Evolutionary conservation across 768 basidiomycete species (phyloP).

Genomic region (Mycena epipterygia): DNA sequence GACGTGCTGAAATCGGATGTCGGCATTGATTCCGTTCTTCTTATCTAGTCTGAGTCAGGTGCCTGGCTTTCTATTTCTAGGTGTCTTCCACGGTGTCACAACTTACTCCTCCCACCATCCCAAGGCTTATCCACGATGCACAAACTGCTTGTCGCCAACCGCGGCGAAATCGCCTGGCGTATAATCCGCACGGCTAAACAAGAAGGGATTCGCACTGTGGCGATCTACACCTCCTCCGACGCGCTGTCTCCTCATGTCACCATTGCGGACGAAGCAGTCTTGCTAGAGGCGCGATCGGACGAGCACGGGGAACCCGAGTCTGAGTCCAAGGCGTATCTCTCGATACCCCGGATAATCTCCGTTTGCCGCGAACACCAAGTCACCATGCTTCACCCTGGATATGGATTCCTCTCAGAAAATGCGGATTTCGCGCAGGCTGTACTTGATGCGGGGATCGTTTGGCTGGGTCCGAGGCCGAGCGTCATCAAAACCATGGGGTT

Average conservation of each 20-base stretch:
- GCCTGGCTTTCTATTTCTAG: not conserved
- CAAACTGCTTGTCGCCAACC: conserved; percentile 76
- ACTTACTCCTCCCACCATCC: conserved; percentile 2
- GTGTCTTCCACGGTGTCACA: not conserved
- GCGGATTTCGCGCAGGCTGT: conserved; percentile 65
- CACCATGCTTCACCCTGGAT: conserved; percentile 73
- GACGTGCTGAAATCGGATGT: too few species aligned
- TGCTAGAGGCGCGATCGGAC: not conserved
- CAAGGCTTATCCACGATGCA: conserved; percentile 43
- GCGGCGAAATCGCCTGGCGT: conserved; percentile 80
- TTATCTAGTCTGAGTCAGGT: conserved; percentile 17
- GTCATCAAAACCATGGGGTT: conserved; percentile 69
- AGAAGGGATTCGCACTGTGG: conserved; percentile 66
- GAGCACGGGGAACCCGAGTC: conserved; percentile 30
- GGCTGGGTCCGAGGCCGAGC: conserved; percentile 68
- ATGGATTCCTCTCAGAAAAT: conserved; percentile 78
- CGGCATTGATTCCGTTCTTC: not conserved
- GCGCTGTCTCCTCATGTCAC: conserved; percentile 69
- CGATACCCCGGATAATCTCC: conserved; percentile 51
- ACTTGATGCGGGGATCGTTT: conserved; percentile 63
- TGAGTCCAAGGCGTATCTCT: conserved; percentile 62
- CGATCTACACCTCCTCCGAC: conserved; percentile 72
- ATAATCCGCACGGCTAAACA: conserved; percentile 69
- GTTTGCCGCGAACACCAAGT: conserved; percentile 57
- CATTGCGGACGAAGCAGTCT: conserved; percentile 64